Base-by-base conservation (phyloP, 2,329 filamentous ascomycete genomes). In the Aspergillus phoenicis region DNA sequence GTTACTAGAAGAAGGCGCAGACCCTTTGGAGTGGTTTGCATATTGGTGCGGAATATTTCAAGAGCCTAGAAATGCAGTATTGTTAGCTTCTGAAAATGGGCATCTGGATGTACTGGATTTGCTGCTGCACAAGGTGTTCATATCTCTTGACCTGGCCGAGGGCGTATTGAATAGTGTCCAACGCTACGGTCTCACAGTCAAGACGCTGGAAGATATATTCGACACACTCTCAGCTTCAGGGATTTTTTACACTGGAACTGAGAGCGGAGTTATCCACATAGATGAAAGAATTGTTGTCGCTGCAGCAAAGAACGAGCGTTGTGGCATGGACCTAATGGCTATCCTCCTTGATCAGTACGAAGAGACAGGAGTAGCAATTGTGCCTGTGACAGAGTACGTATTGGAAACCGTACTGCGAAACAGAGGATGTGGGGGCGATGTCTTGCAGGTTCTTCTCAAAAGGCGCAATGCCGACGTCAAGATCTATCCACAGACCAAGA, bases 31-130 rank as follows among this genome's bases (percentile, higher is more conserved):
- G 3, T 20, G 4, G 8, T 22, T 43, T 22, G 39, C 5, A 13
- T 11, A 33, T 20, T 0, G 20, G 2, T 2, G 2, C 20, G 20
- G 20, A 20, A 0, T 2, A 2, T 2, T 20, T 20, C 20, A 20
- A 20, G 20, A 20, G 20, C 20, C 20, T 20, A 20, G 20, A 20
- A 33, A 33, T 1, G 30, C 39, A 10, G 6, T 20, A 8, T 20
- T 43, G 17, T 4, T 43, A 10, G 39, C 39, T 22, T 17, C 39
- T 20, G 2, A 43, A 10, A 5, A 10, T 5, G 39, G 8, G 8
- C 39, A 43, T 10, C 17, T 43, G n/a, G 39, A 43, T 1, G 3
- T 43, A 17, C 10, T 43, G n/a, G 8, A 22, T 7, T 22, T 17
- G 8, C n/a, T 43, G 8, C 17, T 43, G 17, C 15, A 22, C n/a